A percentile compares a stretch with the other conserved stretches of the same genome.
These are phyloP conservation scores for Mycena sp. DNA, from an alignment of 1,284 basidiomycete species.

Conservation along the genomic window DNA sequence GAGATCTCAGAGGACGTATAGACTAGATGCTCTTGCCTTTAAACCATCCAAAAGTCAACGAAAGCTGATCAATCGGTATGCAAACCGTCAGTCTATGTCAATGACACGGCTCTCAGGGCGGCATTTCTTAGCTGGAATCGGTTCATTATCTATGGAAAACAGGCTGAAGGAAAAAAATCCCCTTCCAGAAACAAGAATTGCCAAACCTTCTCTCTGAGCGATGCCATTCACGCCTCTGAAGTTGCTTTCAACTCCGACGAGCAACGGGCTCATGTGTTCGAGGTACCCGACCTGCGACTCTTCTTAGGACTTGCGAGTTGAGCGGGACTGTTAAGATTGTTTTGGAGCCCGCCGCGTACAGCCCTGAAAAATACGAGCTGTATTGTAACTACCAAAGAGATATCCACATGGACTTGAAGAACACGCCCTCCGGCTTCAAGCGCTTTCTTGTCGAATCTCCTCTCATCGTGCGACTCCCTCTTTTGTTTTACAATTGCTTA, in stretches of 20 bases:
- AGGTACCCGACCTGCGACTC: conserved; percentile 47
- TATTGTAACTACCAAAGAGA: conserved; percentile 80
- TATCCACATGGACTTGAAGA: conserved; percentile 78
- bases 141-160: conserved; percentile 64
- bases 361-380: conserved; percentile 82
- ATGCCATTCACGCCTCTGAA: conserved; percentile 60
- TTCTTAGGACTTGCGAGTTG: neutral
- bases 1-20: too few species aligned
- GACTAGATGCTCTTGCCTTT: conserved; percentile 80
- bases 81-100: neutral
- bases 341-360: conserved; percentile 80
- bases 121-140: conserved; percentile 78
- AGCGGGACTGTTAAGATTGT: conserved; percentile 58
- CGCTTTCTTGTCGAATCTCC: conserved; percentile 87
- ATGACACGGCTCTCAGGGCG: neutral
- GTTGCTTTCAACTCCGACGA: conserved; percentile 37
- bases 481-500: too few species aligned
- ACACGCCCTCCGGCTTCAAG: conserved; percentile 64
- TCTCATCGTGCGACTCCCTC: conserved; percentile 57
- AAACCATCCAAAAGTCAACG: conserved; percentile 82
- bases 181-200: conserved; percentile 32
- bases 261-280: conserved; percentile 52
- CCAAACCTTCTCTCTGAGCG: conserved; percentile 48
- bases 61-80: conserved; percentile 75
- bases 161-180: conserved; percentile 44